These are phyloP conservation scores for Wickerhamiella allomyrinae DNA, from an alignment of 805 yeast genomes.

Conservation along the genomic window DNA sequence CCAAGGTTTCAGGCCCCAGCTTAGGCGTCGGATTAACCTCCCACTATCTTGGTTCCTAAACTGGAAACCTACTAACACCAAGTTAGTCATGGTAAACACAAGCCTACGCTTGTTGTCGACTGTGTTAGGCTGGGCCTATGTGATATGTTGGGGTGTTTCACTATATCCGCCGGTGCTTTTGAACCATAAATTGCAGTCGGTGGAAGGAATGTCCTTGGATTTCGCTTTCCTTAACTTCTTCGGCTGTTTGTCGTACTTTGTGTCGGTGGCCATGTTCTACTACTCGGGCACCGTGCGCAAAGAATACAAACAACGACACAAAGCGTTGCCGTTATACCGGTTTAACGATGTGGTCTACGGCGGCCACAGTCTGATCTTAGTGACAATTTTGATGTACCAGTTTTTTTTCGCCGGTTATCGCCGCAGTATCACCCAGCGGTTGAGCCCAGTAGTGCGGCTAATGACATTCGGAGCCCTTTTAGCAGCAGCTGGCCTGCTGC, in stretches of 20 bases:
- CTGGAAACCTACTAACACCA: too few species aligned
- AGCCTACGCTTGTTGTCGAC: constrained; percentile 4
- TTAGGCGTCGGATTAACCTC: neutral
- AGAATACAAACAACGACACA: constrained; percentile 24
- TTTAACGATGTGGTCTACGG: constrained; percentile 33
- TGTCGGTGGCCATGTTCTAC: constrained; percentile 22
- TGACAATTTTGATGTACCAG: constrained; percentile 27
- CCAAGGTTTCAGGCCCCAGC: too few species aligned
- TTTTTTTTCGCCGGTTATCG: constrained; percentile 26
- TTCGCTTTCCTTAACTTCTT: constrained; percentile 25
- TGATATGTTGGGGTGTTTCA: constrained; percentile 25
- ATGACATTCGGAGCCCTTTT: constrained; percentile 13
- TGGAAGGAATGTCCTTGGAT: constrained; percentile 27
- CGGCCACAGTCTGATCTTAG: constrained; percentile 30
- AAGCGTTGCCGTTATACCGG: constrained; percentile 29
- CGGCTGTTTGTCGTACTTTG: constrained; percentile 25
- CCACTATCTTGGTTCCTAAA: neutral
- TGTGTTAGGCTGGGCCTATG: constrained; percentile 20
- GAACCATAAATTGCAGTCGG: constrained; percentile 21
- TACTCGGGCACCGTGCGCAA: constrained; percentile 23
- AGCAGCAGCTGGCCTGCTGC: constrained; percentile 14
- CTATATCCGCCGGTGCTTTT: constrained; percentile 27
- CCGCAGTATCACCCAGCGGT: constrained; percentile 20
- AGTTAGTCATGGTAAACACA: neutral
- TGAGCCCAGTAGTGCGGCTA: constrained; percentile 19